These are phyloP conservation scores for Skeletonema grethae DNA, from an alignment of 108 stramenopile species.

Conservation along the genomic window DNA sequence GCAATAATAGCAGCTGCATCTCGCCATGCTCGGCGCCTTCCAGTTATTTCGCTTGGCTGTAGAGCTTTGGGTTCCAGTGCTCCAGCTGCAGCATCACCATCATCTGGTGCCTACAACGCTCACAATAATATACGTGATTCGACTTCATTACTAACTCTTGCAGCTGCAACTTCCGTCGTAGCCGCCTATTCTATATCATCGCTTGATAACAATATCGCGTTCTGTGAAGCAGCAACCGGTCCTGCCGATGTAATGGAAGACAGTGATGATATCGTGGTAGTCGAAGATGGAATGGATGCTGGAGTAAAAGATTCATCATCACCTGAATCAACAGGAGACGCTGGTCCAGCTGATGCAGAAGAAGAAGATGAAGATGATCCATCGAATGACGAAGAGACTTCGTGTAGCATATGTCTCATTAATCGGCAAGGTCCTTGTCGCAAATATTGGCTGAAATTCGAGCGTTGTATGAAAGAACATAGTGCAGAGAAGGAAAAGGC, in stretches of 20 bases:
- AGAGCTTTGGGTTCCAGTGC: neutral
- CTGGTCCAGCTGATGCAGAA: slow-evolving; percentile 23
- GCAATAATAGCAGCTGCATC: neutral
- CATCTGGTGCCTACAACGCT: neutral
- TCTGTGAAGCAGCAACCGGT: neutral
- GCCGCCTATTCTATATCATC: neutral
- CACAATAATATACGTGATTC: neutral
- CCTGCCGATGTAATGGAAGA: slow-evolving; percentile 43
- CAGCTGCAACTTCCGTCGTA: slow-evolving; percentile 3
- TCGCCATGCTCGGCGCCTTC: neutral
- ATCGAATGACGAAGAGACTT: slow-evolving; percentile 78
- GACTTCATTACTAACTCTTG: neutral
- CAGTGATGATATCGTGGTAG: neutral
- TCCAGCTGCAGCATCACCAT: neutral
- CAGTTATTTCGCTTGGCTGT: neutral
- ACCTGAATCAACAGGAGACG: neutral
- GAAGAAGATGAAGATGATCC: slow-evolving; percentile 68
- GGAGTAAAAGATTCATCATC: slow-evolving; percentile 4
- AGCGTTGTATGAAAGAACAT: slow-evolving; percentile 85
- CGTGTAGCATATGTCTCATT: slow-evolving; percentile 82
- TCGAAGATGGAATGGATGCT: slow-evolving; percentile 38
- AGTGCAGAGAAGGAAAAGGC: slow-evolving; percentile 40
- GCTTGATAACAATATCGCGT: neutral
- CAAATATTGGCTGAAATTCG: slow-evolving; percentile 80
- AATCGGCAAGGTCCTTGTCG: slow-evolving; percentile 89